Base-by-base conservation (phyloP, 352 stramenopile genomes). In the Globisporangium orthogonon region DNA sequence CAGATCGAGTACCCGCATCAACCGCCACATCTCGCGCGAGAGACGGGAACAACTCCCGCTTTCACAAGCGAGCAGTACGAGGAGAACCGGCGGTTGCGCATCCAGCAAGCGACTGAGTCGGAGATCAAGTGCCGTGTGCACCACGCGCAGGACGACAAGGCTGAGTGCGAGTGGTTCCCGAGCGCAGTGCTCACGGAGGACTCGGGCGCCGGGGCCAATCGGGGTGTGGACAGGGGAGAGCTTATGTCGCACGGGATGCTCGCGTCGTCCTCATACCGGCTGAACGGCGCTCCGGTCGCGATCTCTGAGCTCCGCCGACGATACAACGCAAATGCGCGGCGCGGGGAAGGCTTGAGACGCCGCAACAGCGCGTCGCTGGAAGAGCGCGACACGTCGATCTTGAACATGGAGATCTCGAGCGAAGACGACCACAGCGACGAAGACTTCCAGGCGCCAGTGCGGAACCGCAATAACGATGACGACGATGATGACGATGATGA, bases 351-450 rank as follows among this genome's bases (percentile, higher is more conserved):
- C 71, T 53, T 61, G 73, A 23, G 37, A 14, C 71, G 74, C 39
- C 58, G 73, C 6, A 70, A 64, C 53, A 69, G 67, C 41, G 67
- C 64, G 13, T 69, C 71, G n/a, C 55, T 80, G 44, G 84, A 92
- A 50, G 85, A 95, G 30, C 79, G 85, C 14, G 85, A 95, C 52
- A 93, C 80, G 2, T 93, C 85, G 4, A 78, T 95, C 17, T 43
- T 95, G 46, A 84, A 92, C 43, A 66, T 91, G 47, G 83, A 89
- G 49, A 91, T 95, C 49, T 92, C 85, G 7, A 94, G 85, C 62
- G 85, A 95, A 31, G 85, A 94, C 43, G 87, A 96, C 62, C 78
- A 65, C 39, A 88, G 73, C 56, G 87, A 96, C 49, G 87, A 96
- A 56, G 87, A 95, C 47, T 95, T 95, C 55, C 77, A 91, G 45